Evolutionary conservation across 345 rosid species (phyloP).

Genomic region (Psidium friedrichsthalianum): DNA sequence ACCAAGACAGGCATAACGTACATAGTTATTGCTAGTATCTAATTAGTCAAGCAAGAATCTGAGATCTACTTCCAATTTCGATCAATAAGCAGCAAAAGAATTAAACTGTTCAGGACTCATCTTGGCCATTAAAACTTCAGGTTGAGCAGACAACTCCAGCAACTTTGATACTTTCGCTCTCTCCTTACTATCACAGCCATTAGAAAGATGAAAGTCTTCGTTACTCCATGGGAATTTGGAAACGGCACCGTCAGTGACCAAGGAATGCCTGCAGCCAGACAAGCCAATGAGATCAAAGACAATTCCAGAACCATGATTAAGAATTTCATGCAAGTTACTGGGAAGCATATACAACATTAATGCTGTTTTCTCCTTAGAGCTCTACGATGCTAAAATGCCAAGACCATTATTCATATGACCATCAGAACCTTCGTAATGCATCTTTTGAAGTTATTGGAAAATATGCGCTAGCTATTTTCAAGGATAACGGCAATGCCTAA

Average conservation of each 20-base stretch:
- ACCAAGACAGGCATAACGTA: slow-evolving; percentile 11
- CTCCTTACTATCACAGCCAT: slow-evolving; percentile 66
- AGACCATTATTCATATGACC: neutral
- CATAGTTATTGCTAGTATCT: neutral
- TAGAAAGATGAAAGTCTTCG: slow-evolving; percentile 21
- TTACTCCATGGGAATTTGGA: slow-evolving; percentile 48
- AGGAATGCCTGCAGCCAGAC: slow-evolving; percentile 46
- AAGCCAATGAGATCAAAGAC: neutral
- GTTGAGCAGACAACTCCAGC: slow-evolving; percentile 79
- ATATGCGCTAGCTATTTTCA: neutral
- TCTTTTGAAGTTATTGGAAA: neutral
- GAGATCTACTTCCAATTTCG: slow-evolving; percentile 59
- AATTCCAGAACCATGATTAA: neutral
- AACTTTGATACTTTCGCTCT: slow-evolving; percentile 66
- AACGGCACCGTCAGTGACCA: slow-evolving; percentile 50
- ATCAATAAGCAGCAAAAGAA: slow-evolving; percentile 56
- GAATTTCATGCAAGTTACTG: neutral
- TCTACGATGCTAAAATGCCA: neutral
- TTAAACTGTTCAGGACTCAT: slow-evolving; percentile 75
- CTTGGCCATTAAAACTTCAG: slow-evolving; percentile 88
- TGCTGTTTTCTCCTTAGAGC: neutral
- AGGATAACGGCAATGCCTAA: neutral
- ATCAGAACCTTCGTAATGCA: neutral
- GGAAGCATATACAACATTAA: neutral
- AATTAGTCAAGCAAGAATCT: neutral